A percentile compares a stretch with the other conserved stretches of the same genome.
These are phyloP conservation scores for Saccharum officinarum DNA, from an alignment of 176 grass and related monocot species.

Conservation along the genomic window DNA sequence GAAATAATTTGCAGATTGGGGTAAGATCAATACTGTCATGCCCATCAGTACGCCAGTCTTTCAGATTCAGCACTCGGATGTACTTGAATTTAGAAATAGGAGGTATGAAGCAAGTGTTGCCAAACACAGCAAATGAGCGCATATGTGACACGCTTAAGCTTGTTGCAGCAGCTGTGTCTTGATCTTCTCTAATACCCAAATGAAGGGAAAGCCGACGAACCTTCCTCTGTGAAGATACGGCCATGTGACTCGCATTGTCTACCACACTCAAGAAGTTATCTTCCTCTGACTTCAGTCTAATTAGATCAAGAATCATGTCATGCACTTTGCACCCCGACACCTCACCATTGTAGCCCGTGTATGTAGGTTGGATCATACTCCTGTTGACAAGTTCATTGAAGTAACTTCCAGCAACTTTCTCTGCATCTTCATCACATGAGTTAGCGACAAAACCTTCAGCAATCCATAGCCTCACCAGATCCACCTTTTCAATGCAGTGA, in stretches of 20 bases:
- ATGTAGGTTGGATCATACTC: neutral
- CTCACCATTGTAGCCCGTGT: neutral
- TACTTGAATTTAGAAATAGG: neutral
- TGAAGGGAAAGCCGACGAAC: neutral
- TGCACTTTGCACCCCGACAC: neutral
- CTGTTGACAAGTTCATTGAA: conserved; percentile 6
- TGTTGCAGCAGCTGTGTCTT: neutral
- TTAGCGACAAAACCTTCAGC: neutral
- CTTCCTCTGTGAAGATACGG: neutral
- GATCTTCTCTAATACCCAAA: neutral
- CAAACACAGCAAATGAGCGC: neutral
- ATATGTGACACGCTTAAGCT: conserved; percentile 6
- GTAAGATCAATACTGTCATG: neutral
- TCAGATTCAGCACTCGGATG: neutral
- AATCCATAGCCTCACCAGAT: neutral
- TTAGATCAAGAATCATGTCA: neutral
- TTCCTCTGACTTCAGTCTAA: neutral
- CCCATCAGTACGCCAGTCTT: neutral
- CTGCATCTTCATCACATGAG: neutral
- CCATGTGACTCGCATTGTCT: neutral
- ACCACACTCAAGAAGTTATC: neutral
- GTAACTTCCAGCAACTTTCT: neutral
- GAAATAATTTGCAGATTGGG: neutral
- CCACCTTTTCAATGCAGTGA: neutral
- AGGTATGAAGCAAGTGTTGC: neutral